Conservation (phyloP, 1,139 yeast species). For the Blastobotrys malaysiensis region DNA sequence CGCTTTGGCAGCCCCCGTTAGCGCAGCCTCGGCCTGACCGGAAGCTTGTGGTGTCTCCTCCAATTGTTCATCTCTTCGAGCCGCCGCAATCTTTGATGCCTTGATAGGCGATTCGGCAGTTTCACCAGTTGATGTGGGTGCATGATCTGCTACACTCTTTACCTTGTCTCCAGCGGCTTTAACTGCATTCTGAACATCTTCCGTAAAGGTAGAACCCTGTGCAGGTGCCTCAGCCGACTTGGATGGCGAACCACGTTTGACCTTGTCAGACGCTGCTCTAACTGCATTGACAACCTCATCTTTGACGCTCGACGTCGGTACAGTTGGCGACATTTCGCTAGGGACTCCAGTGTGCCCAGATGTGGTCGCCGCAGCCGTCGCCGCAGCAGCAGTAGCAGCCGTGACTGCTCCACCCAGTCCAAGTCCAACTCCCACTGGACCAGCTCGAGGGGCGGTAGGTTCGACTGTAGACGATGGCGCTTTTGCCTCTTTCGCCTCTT, state of each 20-base stretch:
- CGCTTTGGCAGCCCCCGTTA: neutral
- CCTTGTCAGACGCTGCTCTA: neutral
- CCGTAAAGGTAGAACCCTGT: neutral
- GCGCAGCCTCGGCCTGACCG: neutral
- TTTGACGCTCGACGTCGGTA: neutral
- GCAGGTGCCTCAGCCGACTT: neutral
- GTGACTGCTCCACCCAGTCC: neutral
- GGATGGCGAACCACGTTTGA: neutral
- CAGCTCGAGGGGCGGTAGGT: conserved; percentile 1
- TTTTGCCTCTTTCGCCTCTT: too few relatives aligned
- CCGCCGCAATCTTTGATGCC: neutral
- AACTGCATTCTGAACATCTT: neutral
- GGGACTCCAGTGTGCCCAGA: too few relatives aligned
- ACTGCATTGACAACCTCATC: neutral
- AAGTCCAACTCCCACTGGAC: neutral
- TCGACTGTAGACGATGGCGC: neutral
- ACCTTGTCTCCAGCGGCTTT: neutral
- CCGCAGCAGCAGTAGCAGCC: conserved; percentile 57
- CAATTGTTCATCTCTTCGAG: neutral
- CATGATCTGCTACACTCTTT: neutral
- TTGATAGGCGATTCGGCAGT: neutral
- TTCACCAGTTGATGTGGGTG: neutral
- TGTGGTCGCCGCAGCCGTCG: conserved; percentile 68
- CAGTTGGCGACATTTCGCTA: neutral
- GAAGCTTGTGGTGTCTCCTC: neutral